phyloP scores from a whole-genome alignment of 2,329 filamentous ascomycete species.

The Allantophomopsis lycopodina region DNA sequence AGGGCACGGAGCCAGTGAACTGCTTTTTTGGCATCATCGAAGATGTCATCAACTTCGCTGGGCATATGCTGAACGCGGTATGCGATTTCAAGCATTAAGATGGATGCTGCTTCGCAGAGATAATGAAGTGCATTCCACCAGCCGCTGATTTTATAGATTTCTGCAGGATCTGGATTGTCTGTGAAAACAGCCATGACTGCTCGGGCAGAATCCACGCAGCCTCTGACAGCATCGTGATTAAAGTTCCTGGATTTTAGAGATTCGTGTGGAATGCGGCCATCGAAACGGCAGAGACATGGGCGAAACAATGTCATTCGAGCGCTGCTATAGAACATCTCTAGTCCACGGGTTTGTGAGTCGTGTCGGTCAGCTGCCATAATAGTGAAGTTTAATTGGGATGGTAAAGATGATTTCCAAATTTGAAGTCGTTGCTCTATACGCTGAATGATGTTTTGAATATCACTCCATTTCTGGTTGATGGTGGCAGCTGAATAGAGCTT shows the following conservation, averaged over 20 bases:
- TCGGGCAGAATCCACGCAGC: conserved; percentile 9
- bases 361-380: conserved; percentile 5
- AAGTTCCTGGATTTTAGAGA: conserved; percentile 7
- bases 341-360: conserved; percentile 5
- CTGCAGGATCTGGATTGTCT: conserved; percentile 2
- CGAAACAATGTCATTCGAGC: conserved; percentile 14
- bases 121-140: conserved; percentile 14
- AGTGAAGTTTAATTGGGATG: conserved; percentile 6
- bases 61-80: conserved; percentile 12
- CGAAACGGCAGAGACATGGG: conserved; percentile 13
- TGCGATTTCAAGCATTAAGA: conserved; percentile 12
- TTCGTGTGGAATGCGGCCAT: conserved; percentile 7
- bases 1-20: conserved; percentile 11
- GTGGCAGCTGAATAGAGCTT: conserved; percentile 13
- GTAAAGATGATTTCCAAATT: conserved; percentile 8
- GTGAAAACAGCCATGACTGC: conserved; percentile 8
- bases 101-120: conserved; percentile 12
- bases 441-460: conserved; percentile 9
- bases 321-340: conserved; percentile 10
- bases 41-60: conserved; percentile 7
- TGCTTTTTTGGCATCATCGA: conserved; percentile 12
- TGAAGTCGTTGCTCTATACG: conserved; percentile 9
- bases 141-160: conserved; percentile 8
- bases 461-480: conserved; percentile 10
- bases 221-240: conserved; percentile 7